These are phyloP conservation scores for Chaetoceros muelleri DNA, from an alignment of 108 stramenopile species.

Conservation along the genomic window DNA sequence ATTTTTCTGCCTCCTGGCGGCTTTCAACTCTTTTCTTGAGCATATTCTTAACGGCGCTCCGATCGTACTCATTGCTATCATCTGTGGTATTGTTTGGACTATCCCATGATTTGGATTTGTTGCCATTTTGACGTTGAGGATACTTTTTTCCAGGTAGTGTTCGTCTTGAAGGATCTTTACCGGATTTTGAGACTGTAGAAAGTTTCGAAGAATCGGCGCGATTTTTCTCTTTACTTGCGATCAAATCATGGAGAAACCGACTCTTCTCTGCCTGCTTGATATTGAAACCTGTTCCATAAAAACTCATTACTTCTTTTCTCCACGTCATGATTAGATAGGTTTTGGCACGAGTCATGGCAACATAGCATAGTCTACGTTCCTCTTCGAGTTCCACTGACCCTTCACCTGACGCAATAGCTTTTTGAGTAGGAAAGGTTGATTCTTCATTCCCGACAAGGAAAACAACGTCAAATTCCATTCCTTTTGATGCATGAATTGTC, in stretches of 20 bases:
- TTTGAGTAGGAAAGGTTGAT: conserved; percentile 61
- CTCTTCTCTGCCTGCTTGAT: conserved; percentile 31
- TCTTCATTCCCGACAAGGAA: conserved; percentile 84
- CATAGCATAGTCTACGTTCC: conserved; percentile 83
- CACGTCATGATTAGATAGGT: conserved; percentile 69
- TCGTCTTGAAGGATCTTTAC: no score
- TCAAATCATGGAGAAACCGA: conserved; percentile 52
- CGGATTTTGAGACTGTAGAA: no score
- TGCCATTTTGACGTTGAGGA: no score
- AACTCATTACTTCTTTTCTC: conserved; percentile 53
- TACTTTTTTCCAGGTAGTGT: no score
- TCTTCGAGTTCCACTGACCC: conserved; percentile 66
- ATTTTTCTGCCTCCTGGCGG: neutral
- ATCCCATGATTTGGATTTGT: no score
- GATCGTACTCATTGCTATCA: no score
- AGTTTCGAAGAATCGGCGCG: no score
- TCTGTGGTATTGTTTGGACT: no score
- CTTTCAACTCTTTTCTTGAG: neutral
- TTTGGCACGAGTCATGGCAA: conserved; percentile 90
- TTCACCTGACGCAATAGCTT: conserved; percentile 35
- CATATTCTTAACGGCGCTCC: no score
- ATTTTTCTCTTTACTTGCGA: conserved; percentile 19
- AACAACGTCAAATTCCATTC: conserved; percentile 87
- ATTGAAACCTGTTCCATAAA: conserved; percentile 25
- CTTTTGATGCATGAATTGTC: conserved; percentile 89